A percentile compares a stretch with the other conserved stretches of the same genome.
Conservation (phyloP, 2,329 filamentous ascomycete genomes). For the Elsinoe fawcettii region DNA sequence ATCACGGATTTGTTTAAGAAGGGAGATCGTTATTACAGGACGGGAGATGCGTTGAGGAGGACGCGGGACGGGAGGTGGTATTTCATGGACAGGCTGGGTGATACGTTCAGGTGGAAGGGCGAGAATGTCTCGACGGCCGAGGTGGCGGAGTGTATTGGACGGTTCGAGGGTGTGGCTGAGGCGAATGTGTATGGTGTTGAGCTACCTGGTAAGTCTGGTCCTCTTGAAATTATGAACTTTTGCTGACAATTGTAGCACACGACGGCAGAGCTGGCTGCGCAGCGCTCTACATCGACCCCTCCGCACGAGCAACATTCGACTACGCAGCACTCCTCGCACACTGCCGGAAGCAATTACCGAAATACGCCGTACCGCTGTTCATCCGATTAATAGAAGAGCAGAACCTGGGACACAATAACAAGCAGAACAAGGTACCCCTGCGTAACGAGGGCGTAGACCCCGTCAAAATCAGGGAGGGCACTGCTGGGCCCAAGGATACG, state of each 20-base stretch:
- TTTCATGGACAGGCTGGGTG: conserved; percentile 42
- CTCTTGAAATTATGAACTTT: not conserved
- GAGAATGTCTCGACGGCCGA: conserved; percentile 45
- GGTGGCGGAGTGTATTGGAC: conserved; percentile 40
- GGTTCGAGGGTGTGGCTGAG: conserved; percentile 38
- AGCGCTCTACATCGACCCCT: conserved; percentile 50
- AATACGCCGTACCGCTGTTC: conserved; percentile 70
- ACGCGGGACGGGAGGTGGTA: conserved; percentile 40
- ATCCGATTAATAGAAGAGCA: conserved; percentile 49
- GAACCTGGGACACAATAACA: conserved; percentile 59
- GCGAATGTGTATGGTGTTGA: conserved; percentile 45
- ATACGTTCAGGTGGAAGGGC: conserved; percentile 45
- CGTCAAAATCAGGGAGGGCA: conserved; percentile 38
- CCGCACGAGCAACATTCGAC: conserved; percentile 43
- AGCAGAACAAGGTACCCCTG: conserved; percentile 68
- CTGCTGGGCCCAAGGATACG: conserved; percentile 37
- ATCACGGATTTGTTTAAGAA: conserved; percentile 40
- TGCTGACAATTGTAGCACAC: conserved; percentile 24
- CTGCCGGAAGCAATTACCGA: conserved; percentile 53
- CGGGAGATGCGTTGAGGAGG: conserved; percentile 40
- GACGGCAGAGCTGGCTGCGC: conserved; percentile 49
- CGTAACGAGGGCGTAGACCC: conserved; percentile 60
- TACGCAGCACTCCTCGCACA: conserved; percentile 54
- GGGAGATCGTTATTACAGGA: conserved; percentile 43
- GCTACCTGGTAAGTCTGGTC: conserved; percentile 29